Evolutionary conservation across 371 early-diverging fungal species (phyloP), one percentile per base, ranked within the genome.

Genomic region (Rhizopus arrhizus): DNA sequence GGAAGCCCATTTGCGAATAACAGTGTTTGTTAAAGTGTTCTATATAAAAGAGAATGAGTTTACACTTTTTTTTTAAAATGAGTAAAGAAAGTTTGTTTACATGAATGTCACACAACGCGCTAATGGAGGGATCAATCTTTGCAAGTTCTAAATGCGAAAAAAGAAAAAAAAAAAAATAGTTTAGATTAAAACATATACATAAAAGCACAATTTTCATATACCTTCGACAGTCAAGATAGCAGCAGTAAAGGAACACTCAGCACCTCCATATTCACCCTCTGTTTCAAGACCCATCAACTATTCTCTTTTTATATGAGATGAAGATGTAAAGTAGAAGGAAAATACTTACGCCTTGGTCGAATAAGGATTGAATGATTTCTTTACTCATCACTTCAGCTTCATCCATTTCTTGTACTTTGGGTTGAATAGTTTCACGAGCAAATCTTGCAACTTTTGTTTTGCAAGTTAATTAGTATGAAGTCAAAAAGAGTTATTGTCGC

Each of bases 251-350:
- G 94, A 93, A 22, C 90, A 85, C 48, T 89, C 90, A 45, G 96
- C 67, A 58, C 99, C 99, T 48, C 86, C 91, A 49, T 86, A 86
- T 41, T 95, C 91, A 28, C 83, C 51, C 12, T 86, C 85, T 4
- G 93, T 94, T 80, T 98, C 99, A 60, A 98, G 84, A 36, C 96
- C 97, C 99, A 98, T 98, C 42, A 98, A 78, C 87, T 95, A 75
- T 22, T 12, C 8, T 16, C n/a, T 45, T 12, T 40, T 40, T 10
- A 40, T 22, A 22, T 22, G 22, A 22, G 79, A 72, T 55, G 67
- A 56, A 33, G 81, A 70, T 38, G 41, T 78, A 59, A 62, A 49
- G 57, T 12, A 36, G 59, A 36, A 49, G 9, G 31, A 49, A 64
- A 45, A 58, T 29, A 28, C 16, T 6, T 33, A 45, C 12, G 9